Evolutionary conservation across 257 asterid genomes (phyloP).

Genomic region (Echium plantagineum): DNA sequence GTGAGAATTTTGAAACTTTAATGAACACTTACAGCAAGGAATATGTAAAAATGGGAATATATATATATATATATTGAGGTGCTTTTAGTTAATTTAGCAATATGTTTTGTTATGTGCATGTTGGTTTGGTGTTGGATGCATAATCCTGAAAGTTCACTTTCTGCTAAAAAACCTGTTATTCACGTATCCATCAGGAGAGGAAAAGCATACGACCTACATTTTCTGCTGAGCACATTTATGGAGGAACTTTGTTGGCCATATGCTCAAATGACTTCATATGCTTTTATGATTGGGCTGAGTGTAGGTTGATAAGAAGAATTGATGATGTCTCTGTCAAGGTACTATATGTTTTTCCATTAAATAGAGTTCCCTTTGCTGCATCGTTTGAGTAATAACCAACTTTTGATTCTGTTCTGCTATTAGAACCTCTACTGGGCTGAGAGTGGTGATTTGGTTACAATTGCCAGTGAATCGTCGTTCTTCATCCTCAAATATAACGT

Average conservation of each 20-base stretch:
- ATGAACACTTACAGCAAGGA: too few relatives aligned
- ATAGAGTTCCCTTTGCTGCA: constrained; percentile 12
- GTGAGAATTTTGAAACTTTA: too few relatives aligned
- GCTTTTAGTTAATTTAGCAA: background rate
- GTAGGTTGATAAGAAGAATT: constrained; percentile 80
- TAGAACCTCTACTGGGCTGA: constrained; percentile 99
- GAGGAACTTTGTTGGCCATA: constrained; percentile 80
- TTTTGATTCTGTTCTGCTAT: constrained; percentile 12
- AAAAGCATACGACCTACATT: constrained; percentile 93
- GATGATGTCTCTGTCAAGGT: constrained; percentile 95
- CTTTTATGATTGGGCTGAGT: constrained; percentile 89
- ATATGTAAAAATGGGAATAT: too few relatives aligned
- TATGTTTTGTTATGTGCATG: background rate
- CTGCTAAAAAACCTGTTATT: background rate
- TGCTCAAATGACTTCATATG: constrained; percentile 88
- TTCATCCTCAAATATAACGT: constrained; percentile 58
- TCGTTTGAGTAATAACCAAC: constrained; percentile 3
- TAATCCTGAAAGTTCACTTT: background rate
- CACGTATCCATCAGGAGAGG: constrained; percentile 62
- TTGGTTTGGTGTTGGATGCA: background rate
- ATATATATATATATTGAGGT: too few relatives aligned
- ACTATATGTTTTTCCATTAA: constrained; percentile 15
- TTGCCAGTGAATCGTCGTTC: constrained; percentile 77
- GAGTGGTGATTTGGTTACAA: constrained; percentile 81
- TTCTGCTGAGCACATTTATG: constrained; percentile 84